Evolutionary conservation across 169 alveolate genomes (phyloP), one percentile per base, ranked within the genome.

Genomic region (Plasmodium malariae): DNA sequence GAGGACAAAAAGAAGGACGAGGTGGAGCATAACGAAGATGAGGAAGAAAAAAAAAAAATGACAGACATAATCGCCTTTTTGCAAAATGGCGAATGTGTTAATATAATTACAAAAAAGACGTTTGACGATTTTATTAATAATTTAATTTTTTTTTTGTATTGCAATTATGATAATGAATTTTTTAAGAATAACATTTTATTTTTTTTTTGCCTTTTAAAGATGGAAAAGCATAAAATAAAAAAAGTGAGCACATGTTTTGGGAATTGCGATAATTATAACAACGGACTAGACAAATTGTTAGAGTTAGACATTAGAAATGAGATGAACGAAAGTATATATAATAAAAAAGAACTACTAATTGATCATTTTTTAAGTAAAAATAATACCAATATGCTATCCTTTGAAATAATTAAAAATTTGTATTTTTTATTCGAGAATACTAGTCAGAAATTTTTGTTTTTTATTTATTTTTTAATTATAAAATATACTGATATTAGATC

Each of bases 401-500:
- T 83, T 32, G 83, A 83, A 11, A 48, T 83, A 48, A 67, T 83
- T 24, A 21, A 32, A 65, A 83, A 49, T 51, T 59, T 83, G 30
- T 83, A 83, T 83, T 54, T 67, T 30, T 17, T 83, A 55, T 83
- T 28, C 63, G 65, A 37, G 21, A 32, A 83, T 28, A 49, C 55
- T n/a, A 83, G 26, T 51, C n/a, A 19, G 1, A 83, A 36, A 26
- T 28, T 83, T 7, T 45, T 83, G 37, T 14, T 48, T 12, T 83
- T 65, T 60, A 83, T 83, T 67, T 83, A 83, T 67, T 67, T 34
- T 2, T 11, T 83, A 28, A 83, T 83, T 67, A 36, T 83, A 65
- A 83, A 83, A 51, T 83, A 21, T 21, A 54, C n/a, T 11, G 14
- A n/a, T 49, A 19, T 7, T 26, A 65, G 34, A 12, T 36, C 11